Percentiles rank a stretch among this genome's conserved stretches.
phyloP scores from a whole-genome alignment of 768 basidiomycete species.

The Phylloporus sp. region DNA sequence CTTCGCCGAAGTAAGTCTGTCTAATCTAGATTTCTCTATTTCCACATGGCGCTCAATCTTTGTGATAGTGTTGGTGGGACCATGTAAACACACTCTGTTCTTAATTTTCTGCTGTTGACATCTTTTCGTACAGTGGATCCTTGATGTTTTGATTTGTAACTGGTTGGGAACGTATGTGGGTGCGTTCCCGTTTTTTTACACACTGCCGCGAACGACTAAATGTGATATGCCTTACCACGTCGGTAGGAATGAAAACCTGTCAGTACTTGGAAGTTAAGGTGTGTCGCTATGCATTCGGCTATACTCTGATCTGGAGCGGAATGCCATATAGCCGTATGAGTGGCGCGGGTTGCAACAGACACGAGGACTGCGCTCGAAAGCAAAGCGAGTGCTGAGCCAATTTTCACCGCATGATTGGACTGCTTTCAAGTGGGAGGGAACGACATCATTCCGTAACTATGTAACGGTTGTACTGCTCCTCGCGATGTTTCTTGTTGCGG shows the following conservation, averaged over 20 bases:
- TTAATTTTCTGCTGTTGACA: slow-evolving; percentile 8
- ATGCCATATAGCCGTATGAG: slow-evolving; percentile 57
- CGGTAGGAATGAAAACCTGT: slow-evolving; percentile 77
- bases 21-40: slow-evolving; percentile 12
- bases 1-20: slow-evolving; percentile 70
- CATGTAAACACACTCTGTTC: slow-evolving; percentile 50
- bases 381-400: slow-evolving; percentile 72
- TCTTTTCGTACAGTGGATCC: slow-evolving; percentile 57
- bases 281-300: slow-evolving; percentile 3
- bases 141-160: slow-evolving; percentile 84
- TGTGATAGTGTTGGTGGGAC: slow-evolving; percentile 87
- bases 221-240: slow-evolving; percentile 6
- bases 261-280: slow-evolving; percentile 88
- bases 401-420: slow-evolving; percentile 88
- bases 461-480: slow-evolving; percentile 69
- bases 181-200: slow-evolving; percentile 27
- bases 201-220: slow-evolving; percentile 11
- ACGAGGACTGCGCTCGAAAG: slow-evolving; percentile 72
- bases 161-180: slow-evolving; percentile 85
- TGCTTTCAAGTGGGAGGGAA: slow-evolving; percentile 81
- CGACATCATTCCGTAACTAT: slow-evolving; percentile 72
- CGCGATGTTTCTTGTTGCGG: slow-evolving; percentile 75
- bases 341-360: slow-evolving; percentile 83
- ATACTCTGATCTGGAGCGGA: not conserved
- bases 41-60: slow-evolving; percentile 16